A percentile compares a stretch with the other conserved stretches of the same genome.
These are phyloP conservation scores for Crassisporium funariophilum DNA, from an alignment of 768 basidiomycete species.

Conservation along the genomic window DNA sequence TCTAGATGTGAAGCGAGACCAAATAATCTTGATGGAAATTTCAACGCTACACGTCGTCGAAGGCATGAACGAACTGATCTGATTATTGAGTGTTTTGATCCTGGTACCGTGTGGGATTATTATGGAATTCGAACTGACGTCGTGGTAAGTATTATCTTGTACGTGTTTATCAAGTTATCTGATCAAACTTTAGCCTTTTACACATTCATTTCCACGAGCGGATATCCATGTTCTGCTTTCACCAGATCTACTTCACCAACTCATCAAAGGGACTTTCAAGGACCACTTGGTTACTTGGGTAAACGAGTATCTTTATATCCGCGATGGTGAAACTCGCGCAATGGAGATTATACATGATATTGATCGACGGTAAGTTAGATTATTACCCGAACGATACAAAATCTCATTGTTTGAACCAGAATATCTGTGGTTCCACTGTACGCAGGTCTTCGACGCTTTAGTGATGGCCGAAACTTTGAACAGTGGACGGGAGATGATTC, in stretches of 20 bases:
- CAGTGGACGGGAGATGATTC: conserved; percentile 32
- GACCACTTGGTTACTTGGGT: conserved; percentile 41
- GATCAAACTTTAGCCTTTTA: conserved; percentile 28
- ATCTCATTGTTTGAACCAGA: neutral
- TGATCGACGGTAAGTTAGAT: conserved; percentile 29
- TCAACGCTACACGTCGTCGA: conserved; percentile 13
- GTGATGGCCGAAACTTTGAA: conserved; percentile 20
- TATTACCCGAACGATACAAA: neutral
- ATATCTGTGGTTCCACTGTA: neutral
- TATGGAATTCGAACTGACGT: conserved; percentile 29
- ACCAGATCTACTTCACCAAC: conserved; percentile 36
- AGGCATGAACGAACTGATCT: conserved; percentile 25
- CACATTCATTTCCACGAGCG: conserved; percentile 27
- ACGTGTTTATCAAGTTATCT: neutral
- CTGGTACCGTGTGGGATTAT: conserved; percentile 32
- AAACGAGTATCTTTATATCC: conserved; percentile 26
- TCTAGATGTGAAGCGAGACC: conserved; percentile 25
- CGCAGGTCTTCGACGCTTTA: conserved; percentile 8
- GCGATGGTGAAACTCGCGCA: conserved; percentile 9
- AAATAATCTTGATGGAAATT: conserved; percentile 2
- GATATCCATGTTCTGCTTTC: conserved; percentile 33
- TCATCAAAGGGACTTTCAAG: conserved; percentile 42
- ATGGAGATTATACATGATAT: conserved; percentile 34
- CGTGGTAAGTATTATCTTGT: no score
- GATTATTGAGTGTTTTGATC: conserved; percentile 26